Evolutionary conservation across 257 asterid species (phyloP), one percentile per base, ranked within the genome.

Genomic region (Marsdenia floribunda): DNA sequence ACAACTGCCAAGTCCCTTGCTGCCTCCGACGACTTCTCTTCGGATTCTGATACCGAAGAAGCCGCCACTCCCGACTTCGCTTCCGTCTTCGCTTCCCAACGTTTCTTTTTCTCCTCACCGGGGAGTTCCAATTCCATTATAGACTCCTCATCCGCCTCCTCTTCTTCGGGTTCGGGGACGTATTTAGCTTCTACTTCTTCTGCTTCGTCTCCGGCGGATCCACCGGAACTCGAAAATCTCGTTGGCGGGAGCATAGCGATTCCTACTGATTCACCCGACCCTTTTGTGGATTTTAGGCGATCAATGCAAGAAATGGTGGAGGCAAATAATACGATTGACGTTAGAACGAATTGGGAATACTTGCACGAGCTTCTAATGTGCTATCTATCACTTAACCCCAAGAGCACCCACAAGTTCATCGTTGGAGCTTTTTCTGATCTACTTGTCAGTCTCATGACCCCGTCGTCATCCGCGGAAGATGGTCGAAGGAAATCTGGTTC

Each of bases 251-350:
- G 91, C 82, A 63, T 90, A 18, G 96, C 96, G 14, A 85, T 95
- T 10, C 90, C 90, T 53, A 90, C 96, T 14, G 84, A 83, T 80
- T 95, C 99, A 3, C 88, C 92, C 7, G 97, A 92, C 84, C 99
- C 99, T 2, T 89, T 75, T 83, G 6, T 50, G 38, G 99, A 95
- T 80, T 95, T 95, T 87, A 93, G 98, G 66, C 82, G 86, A 50
- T 95, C 99, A 58, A 92, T 95, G 99, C 97, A 92, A 65, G 98
- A 92, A 65, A 95, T 95, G 99, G 96, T 95, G 90, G 97, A 89
- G 77, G 96, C 98, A 67, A 96, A 89, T 55, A 86, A 77, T 1
- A 75, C 85, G 50, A 85, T 79, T 68, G 96, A 88, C 74, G 90
- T 87, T 13, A 60, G 81, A 6, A 78, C 80, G 58, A 80, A 84